Evolutionary conservation across 2,329 filamentous ascomycete genomes (phyloP).

Genomic region (Trichoderma lentiforme): DNA sequence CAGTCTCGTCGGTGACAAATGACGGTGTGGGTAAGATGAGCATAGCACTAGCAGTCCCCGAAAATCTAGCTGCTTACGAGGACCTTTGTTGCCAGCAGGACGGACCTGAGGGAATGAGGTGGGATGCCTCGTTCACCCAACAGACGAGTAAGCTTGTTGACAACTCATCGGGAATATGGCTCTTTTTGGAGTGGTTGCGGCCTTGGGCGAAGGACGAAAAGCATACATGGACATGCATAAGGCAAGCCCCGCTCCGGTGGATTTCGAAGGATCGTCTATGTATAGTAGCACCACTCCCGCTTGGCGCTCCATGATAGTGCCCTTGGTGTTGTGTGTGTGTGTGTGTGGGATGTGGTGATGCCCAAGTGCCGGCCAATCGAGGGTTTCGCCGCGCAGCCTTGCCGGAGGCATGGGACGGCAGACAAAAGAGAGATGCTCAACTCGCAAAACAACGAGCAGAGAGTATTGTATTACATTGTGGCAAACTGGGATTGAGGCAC

Average conservation of each 20-base stretch:
- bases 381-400: neutral
- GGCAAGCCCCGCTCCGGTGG: constrained; percentile 2
- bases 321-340: neutral
- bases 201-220: neutral
- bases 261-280: neutral
- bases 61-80: constrained; percentile 8
- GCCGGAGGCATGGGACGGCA: neutral
- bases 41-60: constrained; percentile 8
- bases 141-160: neutral
- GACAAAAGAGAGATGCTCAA: neutral
- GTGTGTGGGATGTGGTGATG: constrained; percentile 5
- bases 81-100: neutral
- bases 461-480: neutral
- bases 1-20: neutral
- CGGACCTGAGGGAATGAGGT: neutral
- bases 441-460: neutral
- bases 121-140: neutral
- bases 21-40: constrained; percentile 7
- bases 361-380: neutral
- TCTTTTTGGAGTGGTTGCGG: neutral
- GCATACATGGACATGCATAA: constrained; percentile 4
- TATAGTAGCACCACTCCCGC: neutral
- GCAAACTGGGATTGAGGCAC: neutral
- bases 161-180: constrained; percentile 9
- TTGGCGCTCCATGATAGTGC: neutral